A percentile compares a stretch with the other conserved stretches of the same genome.
These are phyloP conservation scores for Oidiodendron maius DNA, from an alignment of 495 filamentous ascomycete genomes.

Conservation along the genomic window DNA sequence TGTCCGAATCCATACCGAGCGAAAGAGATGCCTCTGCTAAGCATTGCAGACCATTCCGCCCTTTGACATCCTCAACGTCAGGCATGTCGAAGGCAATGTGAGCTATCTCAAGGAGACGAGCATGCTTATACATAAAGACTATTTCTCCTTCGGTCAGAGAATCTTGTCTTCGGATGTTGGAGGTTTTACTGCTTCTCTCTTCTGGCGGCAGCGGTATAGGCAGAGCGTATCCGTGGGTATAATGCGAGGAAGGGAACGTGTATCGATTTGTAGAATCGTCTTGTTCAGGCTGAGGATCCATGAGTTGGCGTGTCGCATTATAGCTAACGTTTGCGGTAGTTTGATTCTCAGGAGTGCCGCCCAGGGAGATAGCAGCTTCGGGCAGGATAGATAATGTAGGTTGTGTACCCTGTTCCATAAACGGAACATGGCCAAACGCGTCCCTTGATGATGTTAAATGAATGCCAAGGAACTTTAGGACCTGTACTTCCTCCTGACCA, in stretches of 20 bases:
- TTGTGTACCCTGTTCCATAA: background rate
- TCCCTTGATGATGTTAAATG: background rate
- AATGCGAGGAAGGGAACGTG: background rate
- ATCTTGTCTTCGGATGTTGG: slow-evolving; percentile 4
- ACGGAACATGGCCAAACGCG: no score
- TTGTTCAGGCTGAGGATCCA: no score
- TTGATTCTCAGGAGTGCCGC: background rate
- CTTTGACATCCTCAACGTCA: slow-evolving; percentile 30
- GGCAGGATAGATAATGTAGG: background rate
- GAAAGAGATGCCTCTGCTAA: slow-evolving; percentile 37
- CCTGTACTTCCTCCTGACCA: no score
- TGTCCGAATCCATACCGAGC: background rate
- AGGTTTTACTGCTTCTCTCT: no score
- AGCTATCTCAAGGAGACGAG: slow-evolving; percentile 30
- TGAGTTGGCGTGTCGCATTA: background rate
- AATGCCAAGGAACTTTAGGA: background rate
- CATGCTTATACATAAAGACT: slow-evolving; percentile 22
- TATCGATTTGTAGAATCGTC: no score
- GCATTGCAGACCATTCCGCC: slow-evolving; percentile 44
- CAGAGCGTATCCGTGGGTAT: background rate
- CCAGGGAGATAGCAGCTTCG: background rate
- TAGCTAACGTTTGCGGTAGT: background rate
- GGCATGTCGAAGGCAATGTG: slow-evolving; percentile 26
- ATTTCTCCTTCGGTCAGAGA: slow-evolving; percentile 4
- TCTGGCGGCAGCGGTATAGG: background rate